phyloP scores from a whole-genome alignment of 164 flowering plant genomes.

The Protea cynaroides region DNA sequence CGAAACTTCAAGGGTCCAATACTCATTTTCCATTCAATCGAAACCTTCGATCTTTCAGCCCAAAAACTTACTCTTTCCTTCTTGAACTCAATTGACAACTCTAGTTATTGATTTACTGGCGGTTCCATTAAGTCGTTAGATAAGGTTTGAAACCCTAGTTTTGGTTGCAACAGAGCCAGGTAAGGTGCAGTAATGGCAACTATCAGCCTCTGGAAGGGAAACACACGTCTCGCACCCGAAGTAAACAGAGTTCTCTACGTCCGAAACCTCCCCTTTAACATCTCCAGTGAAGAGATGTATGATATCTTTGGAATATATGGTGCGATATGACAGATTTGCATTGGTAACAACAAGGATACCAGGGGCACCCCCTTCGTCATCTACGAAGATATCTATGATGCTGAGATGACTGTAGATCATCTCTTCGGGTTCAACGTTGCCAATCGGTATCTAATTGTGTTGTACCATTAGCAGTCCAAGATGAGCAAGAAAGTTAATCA shows the following conservation, averaged over 20 bases:
- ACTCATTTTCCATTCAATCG: no score
- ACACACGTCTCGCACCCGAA: conserved; percentile 90
- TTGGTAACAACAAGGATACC: conserved; percentile 88
- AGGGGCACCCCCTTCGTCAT: conserved; percentile 94
- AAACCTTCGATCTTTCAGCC: no score
- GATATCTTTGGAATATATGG: conserved; percentile 98
- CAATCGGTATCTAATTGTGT: conserved; percentile 80
- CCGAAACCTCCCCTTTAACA: conserved; percentile 90
- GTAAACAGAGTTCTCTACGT: conserved; percentile 89
- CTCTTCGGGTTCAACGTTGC: conserved; percentile 96
- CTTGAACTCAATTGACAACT: no score
- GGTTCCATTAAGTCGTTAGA: neutral
- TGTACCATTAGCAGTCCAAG: conserved; percentile 94
- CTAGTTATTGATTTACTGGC: no score
- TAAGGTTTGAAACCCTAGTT: conserved; percentile 5
- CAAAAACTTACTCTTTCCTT: no score
- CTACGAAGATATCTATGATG: conserved; percentile 96
- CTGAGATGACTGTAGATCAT: conserved; percentile 94
- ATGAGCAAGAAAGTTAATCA: conserved; percentile 92
- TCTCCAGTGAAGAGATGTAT: conserved; percentile 97
- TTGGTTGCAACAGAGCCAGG: neutral
- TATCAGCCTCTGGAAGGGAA: conserved; percentile 74
- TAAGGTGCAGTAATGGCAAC: conserved; percentile 41
- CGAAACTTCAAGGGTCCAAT: no score
- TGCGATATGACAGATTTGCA: conserved; percentile 84